Conservation (phyloP, 805 yeast genomes). For the Candida orba region DNA sequence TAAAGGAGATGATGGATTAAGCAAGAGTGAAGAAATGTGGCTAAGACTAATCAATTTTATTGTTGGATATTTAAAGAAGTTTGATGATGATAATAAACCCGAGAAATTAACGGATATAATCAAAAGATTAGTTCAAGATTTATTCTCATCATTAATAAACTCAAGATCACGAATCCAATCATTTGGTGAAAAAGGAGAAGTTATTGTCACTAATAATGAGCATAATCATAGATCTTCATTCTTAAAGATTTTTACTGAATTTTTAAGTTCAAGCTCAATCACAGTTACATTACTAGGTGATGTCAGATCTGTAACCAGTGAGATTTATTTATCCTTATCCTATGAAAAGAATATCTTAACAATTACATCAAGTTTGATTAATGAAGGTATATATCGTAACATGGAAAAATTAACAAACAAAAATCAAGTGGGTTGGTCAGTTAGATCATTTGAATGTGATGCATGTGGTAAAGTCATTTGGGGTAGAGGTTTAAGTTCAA, state of each 20-base stretch:
- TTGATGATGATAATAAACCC: conserved; percentile 15
- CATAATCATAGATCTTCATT: conserved; percentile 32
- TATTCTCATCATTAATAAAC: conserved; percentile 34
- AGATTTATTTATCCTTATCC: conserved; percentile 55
- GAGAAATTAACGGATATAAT: conserved; percentile 25
- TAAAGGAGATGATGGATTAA: conserved; percentile 7
- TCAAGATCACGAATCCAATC: conserved; percentile 21
- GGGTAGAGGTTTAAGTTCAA: conserved; percentile 54
- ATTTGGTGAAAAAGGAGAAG: conserved; percentile 11
- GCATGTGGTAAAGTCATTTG: conserved; percentile 69
- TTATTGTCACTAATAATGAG: conserved; percentile 6
- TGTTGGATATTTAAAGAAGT: conserved; percentile 27
- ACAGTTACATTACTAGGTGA: conserved; percentile 49
- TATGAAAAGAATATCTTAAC: conserved; percentile 53
- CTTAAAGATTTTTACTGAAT: conserved; percentile 45
- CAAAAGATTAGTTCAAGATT: conserved; percentile 34
- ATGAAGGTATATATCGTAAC: conserved; percentile 45
- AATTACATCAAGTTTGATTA: conserved; percentile 46
- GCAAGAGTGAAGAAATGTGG: conserved; percentile 32
- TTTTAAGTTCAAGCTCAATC: conserved; percentile 42
- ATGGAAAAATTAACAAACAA: conserved; percentile 35
- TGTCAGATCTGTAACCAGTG: conserved; percentile 51
- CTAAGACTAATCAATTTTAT: conserved; percentile 32
- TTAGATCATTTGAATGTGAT: conserved; percentile 51
- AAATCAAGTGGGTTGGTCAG: conserved; percentile 58